These are phyloP conservation scores for Linum tenue DNA, from an alignment of 345 rosid species.

Conservation along the genomic window DNA sequence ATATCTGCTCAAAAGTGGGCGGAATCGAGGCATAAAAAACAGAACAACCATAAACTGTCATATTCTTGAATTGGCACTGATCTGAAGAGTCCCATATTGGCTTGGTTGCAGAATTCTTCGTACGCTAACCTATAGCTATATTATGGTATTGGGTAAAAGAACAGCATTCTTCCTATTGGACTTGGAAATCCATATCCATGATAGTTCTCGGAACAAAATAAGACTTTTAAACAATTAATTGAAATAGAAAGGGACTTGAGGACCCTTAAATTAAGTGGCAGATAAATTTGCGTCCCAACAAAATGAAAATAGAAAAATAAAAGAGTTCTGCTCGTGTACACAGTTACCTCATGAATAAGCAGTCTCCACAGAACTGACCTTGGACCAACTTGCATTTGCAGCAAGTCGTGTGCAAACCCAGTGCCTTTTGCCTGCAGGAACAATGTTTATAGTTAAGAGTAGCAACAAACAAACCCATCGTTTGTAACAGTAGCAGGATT, in stretches of 20 bases:
- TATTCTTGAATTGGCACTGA: too few relatives aligned
- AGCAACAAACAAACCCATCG: neutral
- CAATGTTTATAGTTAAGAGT: conserved; percentile 5
- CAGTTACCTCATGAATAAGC: conserved; percentile 27
- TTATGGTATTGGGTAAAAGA: too few relatives aligned
- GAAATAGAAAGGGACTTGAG: neutral
- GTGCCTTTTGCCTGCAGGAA: conserved; percentile 28
- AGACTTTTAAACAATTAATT: neutral
- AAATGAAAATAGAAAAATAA: neutral
- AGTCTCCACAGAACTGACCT: conserved; percentile 37
- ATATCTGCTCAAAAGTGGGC: conserved; percentile 16
- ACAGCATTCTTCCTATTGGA: too few relatives aligned
- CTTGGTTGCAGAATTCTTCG: too few relatives aligned
- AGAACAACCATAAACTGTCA: neutral
- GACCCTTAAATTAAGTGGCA: neutral
- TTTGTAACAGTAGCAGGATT: neutral
- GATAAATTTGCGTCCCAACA: neutral
- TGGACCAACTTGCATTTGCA: conserved; percentile 23
- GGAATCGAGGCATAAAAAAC: neutral
- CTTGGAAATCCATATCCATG: too few relatives aligned
- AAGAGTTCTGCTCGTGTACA: neutral
- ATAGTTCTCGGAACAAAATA: too few relatives aligned
- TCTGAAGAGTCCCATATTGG: too few relatives aligned
- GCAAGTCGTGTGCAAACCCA: conserved; percentile 26
- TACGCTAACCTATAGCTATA: too few relatives aligned